Evolutionary conservation across 495 filamentous ascomycete species (phyloP).

Genomic region (Halenospora varia): DNA sequence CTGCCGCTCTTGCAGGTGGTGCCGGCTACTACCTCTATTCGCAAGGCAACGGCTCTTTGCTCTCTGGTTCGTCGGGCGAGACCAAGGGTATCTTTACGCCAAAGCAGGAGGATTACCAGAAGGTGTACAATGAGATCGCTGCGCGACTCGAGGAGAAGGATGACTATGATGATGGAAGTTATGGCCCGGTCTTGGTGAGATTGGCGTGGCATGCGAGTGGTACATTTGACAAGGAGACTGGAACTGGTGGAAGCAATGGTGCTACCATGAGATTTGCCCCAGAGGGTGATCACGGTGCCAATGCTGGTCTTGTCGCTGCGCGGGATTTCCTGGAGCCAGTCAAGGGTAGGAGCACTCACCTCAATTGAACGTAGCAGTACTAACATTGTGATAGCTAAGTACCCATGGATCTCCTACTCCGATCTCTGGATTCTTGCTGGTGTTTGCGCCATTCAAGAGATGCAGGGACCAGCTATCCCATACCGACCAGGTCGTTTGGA

Average conservation of each 20-base stretch:
- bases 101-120: slow-evolving; percentile 86
- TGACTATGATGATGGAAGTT: slow-evolving; percentile 95
- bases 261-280: slow-evolving; percentile 97
- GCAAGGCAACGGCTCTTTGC: slow-evolving; percentile 46
- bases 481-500: slow-evolving; percentile 88
- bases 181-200: slow-evolving; percentile 83
- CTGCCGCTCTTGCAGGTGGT: slow-evolving; percentile 53
- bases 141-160: slow-evolving; percentile 76
- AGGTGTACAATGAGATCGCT: slow-evolving; percentile 89
- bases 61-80: slow-evolving; percentile 36
- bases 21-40: slow-evolving; percentile 69
- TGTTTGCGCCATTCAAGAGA: slow-evolving; percentile 87
- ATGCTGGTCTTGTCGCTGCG: slow-evolving; percentile 83
- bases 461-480: slow-evolving; percentile 82
- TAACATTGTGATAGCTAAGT: slow-evolving; percentile 55
- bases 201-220: slow-evolving; percentile 86
- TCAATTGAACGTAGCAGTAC: slow-evolving; percentile 11
- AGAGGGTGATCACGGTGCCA: slow-evolving; percentile 89
- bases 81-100: slow-evolving; percentile 61
- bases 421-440: slow-evolving; percentile 95
- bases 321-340: slow-evolving; percentile 90
- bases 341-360: slow-evolving; percentile 52
- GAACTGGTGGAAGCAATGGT: slow-evolving; percentile 91
- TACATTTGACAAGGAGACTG: slow-evolving; percentile 84
- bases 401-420: slow-evolving; percentile 94